Evolutionary conservation across 306 rosid genomes (phyloP).

Genomic region (Glycine tomentella): DNA sequence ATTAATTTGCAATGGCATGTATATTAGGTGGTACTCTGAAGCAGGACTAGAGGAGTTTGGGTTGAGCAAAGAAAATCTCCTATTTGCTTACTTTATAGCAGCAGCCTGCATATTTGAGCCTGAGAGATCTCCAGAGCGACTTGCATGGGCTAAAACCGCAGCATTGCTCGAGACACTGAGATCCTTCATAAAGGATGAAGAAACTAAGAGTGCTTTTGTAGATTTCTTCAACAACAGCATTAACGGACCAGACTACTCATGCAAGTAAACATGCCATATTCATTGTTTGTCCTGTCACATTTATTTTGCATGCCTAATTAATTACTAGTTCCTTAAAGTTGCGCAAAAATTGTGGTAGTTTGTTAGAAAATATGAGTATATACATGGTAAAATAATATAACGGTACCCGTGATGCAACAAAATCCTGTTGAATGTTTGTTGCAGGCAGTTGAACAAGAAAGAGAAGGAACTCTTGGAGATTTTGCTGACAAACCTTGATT

Average conservation of each 20-base stretch:
- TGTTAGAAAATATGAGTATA: neutral
- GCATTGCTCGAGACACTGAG: slow-evolving; percentile 56
- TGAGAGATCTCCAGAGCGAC: slow-evolving; percentile 69
- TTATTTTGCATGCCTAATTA: neutral
- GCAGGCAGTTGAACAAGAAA: slow-evolving; percentile 58
- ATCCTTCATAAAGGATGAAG: slow-evolving; percentile 46
- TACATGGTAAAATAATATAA: neutral
- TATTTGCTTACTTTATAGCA: slow-evolving; percentile 66
- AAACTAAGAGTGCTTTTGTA: slow-evolving; percentile 54
- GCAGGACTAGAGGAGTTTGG: slow-evolving; percentile 66
- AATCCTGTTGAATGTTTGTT: neutral
- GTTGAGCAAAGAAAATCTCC: slow-evolving; percentile 56
- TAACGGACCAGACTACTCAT: slow-evolving; percentile 30
- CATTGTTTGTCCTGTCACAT: neutral
- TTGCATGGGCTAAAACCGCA: slow-evolving; percentile 76
- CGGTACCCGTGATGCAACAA: neutral
- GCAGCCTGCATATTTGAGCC: slow-evolving; percentile 77
- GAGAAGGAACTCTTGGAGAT: slow-evolving; percentile 58
- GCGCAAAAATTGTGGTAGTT: neutral
- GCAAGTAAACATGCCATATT: slow-evolving; percentile 21
- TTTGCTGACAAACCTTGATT: slow-evolving; percentile 59
- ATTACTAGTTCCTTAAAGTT: neutral
- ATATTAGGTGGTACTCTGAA: slow-evolving; percentile 78
- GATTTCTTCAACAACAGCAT: slow-evolving; percentile 48
- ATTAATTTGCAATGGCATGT: slow-evolving; percentile 9